Conservation (phyloP, 225 moss, liverwort and hornwort genomes). For the Anthoceros angustus region DNA sequence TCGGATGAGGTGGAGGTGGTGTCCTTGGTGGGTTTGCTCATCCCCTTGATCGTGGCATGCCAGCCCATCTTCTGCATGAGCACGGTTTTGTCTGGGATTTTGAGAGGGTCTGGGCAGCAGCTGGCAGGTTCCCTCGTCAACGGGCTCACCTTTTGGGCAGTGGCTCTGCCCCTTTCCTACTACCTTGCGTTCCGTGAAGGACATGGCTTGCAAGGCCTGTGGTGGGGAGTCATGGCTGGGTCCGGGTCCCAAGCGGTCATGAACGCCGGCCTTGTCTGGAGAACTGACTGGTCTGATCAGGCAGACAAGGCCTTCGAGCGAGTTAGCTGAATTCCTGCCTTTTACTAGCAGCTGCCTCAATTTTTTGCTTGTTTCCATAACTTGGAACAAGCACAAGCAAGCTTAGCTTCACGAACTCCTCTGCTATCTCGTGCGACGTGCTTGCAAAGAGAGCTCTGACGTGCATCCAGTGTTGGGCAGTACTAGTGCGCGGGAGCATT, state of each 20-base stretch:
- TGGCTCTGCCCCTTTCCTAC: conserved; percentile 21
- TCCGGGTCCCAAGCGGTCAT: conserved; percentile 13
- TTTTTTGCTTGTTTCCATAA: too few relatives aligned
- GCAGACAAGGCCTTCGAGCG: conserved; percentile 5
- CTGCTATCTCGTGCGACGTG: too few relatives aligned
- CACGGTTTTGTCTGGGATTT: conserved; percentile 16
- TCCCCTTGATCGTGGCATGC: conserved; percentile 11
- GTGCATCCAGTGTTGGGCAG: too few relatives aligned
- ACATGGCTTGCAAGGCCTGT: conserved; percentile 16
- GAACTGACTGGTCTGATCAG: conserved; percentile 26
- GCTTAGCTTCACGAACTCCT: too few relatives aligned
- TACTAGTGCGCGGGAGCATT: too few relatives aligned
- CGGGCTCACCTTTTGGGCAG: conserved; percentile 15
- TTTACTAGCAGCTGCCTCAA: too few relatives aligned
- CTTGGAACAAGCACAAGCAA: too few relatives aligned
- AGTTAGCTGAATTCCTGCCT: neutral
- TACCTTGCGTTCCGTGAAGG: neutral
- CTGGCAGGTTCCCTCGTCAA: conserved; percentile 22
- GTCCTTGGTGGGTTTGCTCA: conserved; percentile 9
- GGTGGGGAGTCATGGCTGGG: conserved; percentile 28
- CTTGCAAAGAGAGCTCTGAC: too few relatives aligned
- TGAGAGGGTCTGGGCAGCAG: conserved; percentile 37
- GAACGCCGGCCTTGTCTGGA: conserved; percentile 13
- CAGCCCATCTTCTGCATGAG: conserved; percentile 12
- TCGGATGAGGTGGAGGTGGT: conserved; percentile 18